Conservation (phyloP, 2,329 filamentous ascomycete genomes). For the Trichoderma polysporum region DNA sequence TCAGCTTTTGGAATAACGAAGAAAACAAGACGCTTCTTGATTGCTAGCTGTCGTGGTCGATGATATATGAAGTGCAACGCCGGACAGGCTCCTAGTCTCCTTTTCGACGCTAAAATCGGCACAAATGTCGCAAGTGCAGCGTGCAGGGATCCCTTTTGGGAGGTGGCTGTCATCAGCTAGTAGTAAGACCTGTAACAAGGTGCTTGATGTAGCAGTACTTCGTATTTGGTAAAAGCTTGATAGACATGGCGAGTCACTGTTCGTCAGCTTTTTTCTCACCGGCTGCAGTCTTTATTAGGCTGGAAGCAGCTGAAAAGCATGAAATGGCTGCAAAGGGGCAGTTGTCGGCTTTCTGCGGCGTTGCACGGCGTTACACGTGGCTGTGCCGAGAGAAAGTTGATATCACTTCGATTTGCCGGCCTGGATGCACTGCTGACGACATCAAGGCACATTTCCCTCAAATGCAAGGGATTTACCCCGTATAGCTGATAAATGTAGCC, state of each 20-base stretch:
- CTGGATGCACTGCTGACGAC: neutral
- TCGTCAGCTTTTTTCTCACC: neutral
- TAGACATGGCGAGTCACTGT: neutral
- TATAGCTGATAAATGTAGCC: neutral
- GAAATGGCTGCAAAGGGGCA: neutral
- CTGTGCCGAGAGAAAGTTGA: neutral
- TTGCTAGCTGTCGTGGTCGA: neutral
- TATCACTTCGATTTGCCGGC: neutral
- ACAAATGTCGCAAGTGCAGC: slow-evolving; percentile 33
- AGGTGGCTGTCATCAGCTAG: neutral
- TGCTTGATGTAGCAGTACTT: neutral
- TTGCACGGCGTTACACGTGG: neutral
- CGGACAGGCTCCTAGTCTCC: neutral
- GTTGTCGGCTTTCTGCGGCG: neutral
- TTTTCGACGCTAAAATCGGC: slow-evolving; percentile 33
- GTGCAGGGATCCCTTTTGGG: slow-evolving; percentile 1
- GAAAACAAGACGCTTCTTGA: neutral
- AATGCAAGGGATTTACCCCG: neutral
- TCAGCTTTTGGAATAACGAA: neutral
- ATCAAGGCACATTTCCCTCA: slow-evolving; percentile 3
- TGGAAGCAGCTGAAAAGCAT: neutral
- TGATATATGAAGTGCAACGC: neutral
- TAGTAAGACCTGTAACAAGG: neutral
- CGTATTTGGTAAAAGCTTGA: neutral
- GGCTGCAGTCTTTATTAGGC: neutral